A percentile compares a stretch with the other conserved stretches of the same genome.
These are phyloP conservation scores for Ophiosphaerella herpotricha DNA, from an alignment of 2,329 filamentous ascomycete genomes.

Conservation along the genomic window DNA sequence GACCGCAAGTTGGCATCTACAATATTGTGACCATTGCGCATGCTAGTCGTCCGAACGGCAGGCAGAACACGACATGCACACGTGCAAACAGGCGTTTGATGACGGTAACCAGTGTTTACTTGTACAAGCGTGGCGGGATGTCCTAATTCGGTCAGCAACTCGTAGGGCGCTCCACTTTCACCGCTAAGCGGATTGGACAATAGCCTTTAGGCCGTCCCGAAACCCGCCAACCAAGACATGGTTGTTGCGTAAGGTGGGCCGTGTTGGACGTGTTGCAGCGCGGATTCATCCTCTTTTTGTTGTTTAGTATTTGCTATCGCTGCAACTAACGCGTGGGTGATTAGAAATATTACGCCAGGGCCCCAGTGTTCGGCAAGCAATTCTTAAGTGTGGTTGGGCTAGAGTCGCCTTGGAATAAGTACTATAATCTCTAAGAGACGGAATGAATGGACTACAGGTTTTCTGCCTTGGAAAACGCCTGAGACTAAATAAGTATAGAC, in stretches of 20 bases:
- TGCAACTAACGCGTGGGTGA: not conserved
- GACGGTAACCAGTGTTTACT: slow-evolving; percentile 11
- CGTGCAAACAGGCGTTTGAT: slow-evolving; percentile 23
- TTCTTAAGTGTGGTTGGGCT: slow-evolving; percentile 1
- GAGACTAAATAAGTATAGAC: slow-evolving; percentile 8
- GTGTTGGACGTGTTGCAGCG: not conserved
- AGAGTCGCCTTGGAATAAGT: slow-evolving; percentile 1
- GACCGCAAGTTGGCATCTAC: slow-evolving; percentile 1
- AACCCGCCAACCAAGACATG: not conserved
- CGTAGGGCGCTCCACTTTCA: slow-evolving; percentile 2
- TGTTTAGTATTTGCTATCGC: not conserved
- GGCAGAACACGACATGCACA: slow-evolving; percentile 6
- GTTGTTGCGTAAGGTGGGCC: not conserved
- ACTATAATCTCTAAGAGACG: not conserved
- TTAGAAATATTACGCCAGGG: slow-evolving; percentile 10
- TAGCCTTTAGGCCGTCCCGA: not conserved
- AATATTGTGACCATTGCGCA: slow-evolving; percentile 3
- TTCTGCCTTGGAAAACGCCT: slow-evolving; percentile 16
- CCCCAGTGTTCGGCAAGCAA: slow-evolving; percentile 8
- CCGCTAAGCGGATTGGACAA: slow-evolving; percentile 1
- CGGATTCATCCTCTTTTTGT: not conserved
- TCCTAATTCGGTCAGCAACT: slow-evolving; percentile 3
- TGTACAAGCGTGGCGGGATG: not conserved
- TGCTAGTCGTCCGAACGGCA: slow-evolving; percentile 8
- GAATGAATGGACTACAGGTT: slow-evolving; percentile 1